Conservation (phyloP, 768 basidiomycete species). For the Tubosaeta sp. region DNA sequence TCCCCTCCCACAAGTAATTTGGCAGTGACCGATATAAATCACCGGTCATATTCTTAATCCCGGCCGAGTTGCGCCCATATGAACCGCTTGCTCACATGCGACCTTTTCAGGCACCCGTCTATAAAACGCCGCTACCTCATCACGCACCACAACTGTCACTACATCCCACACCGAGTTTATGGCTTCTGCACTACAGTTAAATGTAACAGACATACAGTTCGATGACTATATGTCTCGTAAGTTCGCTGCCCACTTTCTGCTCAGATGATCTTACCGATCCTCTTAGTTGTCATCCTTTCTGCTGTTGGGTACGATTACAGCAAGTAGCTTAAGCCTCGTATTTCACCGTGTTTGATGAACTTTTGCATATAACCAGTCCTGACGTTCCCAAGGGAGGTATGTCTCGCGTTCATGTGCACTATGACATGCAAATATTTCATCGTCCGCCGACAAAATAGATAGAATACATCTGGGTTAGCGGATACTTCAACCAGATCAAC, state of each 20-base stretch:
- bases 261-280: background rate
- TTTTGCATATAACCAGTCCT: constrained; percentile 1
- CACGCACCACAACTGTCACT: no score
- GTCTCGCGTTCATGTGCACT: background rate
- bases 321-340: background rate
- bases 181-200: background rate
- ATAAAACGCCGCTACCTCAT: no score
- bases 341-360: no score
- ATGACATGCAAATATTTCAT: background rate
- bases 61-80: no score
- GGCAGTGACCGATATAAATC: no score
- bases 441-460: background rate
- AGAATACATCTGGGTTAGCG: constrained; percentile 12
- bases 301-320: background rate
- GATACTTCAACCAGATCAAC: background rate
- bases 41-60: no score
- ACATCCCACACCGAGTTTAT: background rate
- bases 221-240: background rate
- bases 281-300: background rate
- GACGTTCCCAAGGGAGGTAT: constrained; percentile 9
- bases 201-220: background rate
- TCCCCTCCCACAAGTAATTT: no score
- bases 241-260: background rate
- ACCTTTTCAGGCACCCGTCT: no score
- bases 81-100: no score